Percentiles rank a stretch among this genome's conserved stretches.
Evolutionary conservation across 805 yeast species (phyloP).

Genomic region (Starmera dryadoides): DNA sequence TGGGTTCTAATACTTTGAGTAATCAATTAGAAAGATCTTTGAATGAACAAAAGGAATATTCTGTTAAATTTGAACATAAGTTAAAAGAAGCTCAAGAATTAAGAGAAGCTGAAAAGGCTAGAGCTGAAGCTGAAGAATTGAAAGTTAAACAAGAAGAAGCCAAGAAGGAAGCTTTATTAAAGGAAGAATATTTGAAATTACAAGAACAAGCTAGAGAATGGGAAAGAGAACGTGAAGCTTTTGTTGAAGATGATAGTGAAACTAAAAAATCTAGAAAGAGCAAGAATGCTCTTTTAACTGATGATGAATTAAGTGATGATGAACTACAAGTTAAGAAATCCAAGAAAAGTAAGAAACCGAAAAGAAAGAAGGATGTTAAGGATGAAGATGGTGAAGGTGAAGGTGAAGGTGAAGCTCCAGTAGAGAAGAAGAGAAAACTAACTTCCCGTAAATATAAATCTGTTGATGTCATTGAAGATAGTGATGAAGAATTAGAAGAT

Average conservation of each 20-base stretch:
- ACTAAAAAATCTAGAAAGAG: constrained; percentile 27
- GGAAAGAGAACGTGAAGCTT: constrained; percentile 43
- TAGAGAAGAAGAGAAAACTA: constrained; percentile 19
- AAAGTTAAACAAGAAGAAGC: constrained; percentile 42
- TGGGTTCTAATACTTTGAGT: constrained; percentile 72
- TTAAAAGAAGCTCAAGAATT: constrained; percentile 67
- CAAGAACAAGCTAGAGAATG: constrained; percentile 54
- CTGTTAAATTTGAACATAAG: constrained; percentile 46
- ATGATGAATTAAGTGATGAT: constrained; percentile 32
- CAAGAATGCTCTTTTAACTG: constrained; percentile 38
- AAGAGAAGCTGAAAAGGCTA: constrained; percentile 36
- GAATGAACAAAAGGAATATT: constrained; percentile 66
- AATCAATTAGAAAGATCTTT: constrained; percentile 64
- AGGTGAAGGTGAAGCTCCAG: constrained; percentile 20
- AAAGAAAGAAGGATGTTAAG: constrained; percentile 10
- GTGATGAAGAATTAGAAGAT: constrained; percentile 32
- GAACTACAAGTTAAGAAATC: constrained; percentile 15
- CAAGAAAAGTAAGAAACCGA: constrained; percentile 15
- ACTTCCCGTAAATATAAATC: constrained; percentile 25
- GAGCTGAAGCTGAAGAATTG: constrained; percentile 41
- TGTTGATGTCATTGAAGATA: constrained; percentile 32
- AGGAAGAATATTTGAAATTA: constrained; percentile 38
- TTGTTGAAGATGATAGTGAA: constrained; percentile 29
- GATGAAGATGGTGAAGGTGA: constrained; percentile 19
- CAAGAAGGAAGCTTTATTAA: constrained; percentile 28